Evolutionary conservation across 371 early-diverging fungal genomes (phyloP), one percentile per base, ranked within the genome.

Genomic region (Amoeboaphelidium protococcarum): DNA sequence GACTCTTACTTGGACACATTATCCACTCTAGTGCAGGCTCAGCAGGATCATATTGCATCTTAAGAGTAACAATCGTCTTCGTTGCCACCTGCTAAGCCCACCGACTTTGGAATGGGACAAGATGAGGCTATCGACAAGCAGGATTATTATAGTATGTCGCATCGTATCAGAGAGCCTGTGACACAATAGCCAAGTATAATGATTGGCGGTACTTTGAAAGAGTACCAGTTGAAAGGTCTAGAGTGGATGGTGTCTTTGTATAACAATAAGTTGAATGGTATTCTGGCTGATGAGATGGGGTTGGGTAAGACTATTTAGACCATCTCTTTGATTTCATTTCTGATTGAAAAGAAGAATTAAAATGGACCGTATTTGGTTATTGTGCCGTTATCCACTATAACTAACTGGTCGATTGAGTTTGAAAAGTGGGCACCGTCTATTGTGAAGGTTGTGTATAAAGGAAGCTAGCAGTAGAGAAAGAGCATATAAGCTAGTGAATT

Each of bases 381-480:
- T 1, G 79, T 87, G 0, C 99, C 99, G 6, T 64, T 97, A 23
- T 82, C 87, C 16, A 94, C 91, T 3, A 64, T 96, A 43, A 77
- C 89, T n/a, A 97, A 98, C 65, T 98, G 98, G 98, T 66, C 73
- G 2, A 55, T 81, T 42, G 98, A 96, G 63, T 94, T 96, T 62
- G 87, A 85, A 45, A 88, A 87, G 64, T 98, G 95, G 95, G 90
- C 95, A 12, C 92, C 95, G 21, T 61, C 74, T n/a, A 73, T 97
- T 31, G 58, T 64, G 1, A 85, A 77, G 52, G 70, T 96, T 44
- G 81, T 78, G 2, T 95, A 90, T 65, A 90, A 85, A 62, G 90
- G 92, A 37, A 58, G 66, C 24, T 84, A 89, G 1, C 55, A 66
- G 20, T 67, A 72, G 49, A 75, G 94, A 37, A 74, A 72, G 52